These are phyloP conservation scores for Yamadazyma spencermartinsiae DNA, from an alignment of 1,139 yeast genomes.

Conservation along the genomic window DNA sequence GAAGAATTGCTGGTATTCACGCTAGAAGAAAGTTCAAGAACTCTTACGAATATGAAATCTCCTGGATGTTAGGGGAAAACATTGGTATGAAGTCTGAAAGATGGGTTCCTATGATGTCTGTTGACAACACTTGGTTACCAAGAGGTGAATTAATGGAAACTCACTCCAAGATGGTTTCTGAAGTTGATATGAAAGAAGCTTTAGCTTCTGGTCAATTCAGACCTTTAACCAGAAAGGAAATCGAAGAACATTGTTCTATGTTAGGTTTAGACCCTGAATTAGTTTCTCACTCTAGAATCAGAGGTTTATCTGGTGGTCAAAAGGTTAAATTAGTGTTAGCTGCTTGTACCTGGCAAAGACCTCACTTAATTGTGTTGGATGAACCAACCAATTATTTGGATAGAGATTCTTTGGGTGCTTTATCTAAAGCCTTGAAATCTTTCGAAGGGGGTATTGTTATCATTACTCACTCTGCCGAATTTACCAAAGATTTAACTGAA, in stretches of 20 bases:
- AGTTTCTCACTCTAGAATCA: conserved; percentile 99
- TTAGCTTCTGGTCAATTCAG: conserved; percentile 99
- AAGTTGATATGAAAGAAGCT: conserved; percentile 99
- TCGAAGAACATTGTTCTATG: conserved; percentile 97
- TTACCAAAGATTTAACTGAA: conserved; percentile 97
- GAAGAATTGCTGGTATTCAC: conserved; percentile 94
- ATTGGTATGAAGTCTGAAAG: conserved; percentile 98
- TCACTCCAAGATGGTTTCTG: conserved; percentile 98
- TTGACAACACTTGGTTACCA: conserved; percentile 99
- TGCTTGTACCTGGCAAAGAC: conserved; percentile 99
- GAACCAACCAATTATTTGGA: conserved; percentile 99
- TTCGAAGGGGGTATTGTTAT: conserved; percentile 99
- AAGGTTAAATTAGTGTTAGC: conserved; percentile 99
- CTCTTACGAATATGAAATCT: conserved; percentile 99
- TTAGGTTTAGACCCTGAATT: conserved; percentile 98
- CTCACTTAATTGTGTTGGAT: conserved; percentile 98
- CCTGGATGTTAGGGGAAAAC: conserved; percentile 96
- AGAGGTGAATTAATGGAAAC: conserved; percentile 99
- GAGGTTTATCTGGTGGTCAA: conserved; percentile 99
- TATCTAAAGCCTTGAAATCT: conserved; percentile 97
- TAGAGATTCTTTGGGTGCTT: conserved; percentile 99
- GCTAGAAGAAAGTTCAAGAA: conserved; percentile 99
- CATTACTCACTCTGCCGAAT: conserved; percentile 99
- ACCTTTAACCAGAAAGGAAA: conserved; percentile 99
- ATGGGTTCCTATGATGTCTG: conserved; percentile 99